phyloP scores from a whole-genome alignment of 1,284 basidiomycete species.

The Schizophyllum amplum region DNA sequence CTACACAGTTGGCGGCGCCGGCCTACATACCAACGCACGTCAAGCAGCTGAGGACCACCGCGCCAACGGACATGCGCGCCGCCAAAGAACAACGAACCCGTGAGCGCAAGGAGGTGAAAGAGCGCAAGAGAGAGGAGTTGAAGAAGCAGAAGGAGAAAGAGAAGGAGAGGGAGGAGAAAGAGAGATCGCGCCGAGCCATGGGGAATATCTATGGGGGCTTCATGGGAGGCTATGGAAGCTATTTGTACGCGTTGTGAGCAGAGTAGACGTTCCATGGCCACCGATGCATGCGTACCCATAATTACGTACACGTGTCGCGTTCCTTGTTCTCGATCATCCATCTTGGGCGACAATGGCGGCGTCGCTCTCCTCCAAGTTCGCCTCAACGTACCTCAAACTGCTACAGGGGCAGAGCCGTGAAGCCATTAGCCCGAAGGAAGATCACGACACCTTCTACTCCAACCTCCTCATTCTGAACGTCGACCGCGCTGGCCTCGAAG shows the following conservation, averaged over 20 bases:
- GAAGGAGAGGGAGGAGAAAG: constrained; percentile 21
- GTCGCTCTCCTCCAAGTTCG: constrained; percentile 25
- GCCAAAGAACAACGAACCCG: constrained; percentile 29
- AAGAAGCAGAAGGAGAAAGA: constrained; percentile 28
- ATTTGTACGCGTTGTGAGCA: no score
- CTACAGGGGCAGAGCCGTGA: constrained; percentile 29
- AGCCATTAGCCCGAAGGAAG: constrained; percentile 21
- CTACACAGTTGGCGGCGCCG: neutral
- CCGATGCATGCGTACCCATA: no score
- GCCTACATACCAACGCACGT: constrained; percentile 62
- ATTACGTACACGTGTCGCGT: neutral
- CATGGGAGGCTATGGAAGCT: no score
- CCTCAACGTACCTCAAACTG: constrained; percentile 32
- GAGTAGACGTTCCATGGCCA: no score
- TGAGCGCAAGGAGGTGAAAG: constrained; percentile 39
- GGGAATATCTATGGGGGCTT: no score
- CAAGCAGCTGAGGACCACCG: constrained; percentile 79
- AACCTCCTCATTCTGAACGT: constrained; percentile 6
- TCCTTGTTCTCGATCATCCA: neutral
- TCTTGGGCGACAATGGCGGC: neutral
- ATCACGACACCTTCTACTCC: neutral
- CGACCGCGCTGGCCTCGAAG: constrained; percentile 35
- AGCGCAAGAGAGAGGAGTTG: constrained; percentile 37
- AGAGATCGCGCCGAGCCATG: neutral
- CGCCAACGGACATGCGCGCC: constrained; percentile 71